Evolutionary conservation across 371 early-diverging fungal species (phyloP), one percentile per base, ranked within the genome.

Genomic region (Umbelopsis sp.): DNA sequence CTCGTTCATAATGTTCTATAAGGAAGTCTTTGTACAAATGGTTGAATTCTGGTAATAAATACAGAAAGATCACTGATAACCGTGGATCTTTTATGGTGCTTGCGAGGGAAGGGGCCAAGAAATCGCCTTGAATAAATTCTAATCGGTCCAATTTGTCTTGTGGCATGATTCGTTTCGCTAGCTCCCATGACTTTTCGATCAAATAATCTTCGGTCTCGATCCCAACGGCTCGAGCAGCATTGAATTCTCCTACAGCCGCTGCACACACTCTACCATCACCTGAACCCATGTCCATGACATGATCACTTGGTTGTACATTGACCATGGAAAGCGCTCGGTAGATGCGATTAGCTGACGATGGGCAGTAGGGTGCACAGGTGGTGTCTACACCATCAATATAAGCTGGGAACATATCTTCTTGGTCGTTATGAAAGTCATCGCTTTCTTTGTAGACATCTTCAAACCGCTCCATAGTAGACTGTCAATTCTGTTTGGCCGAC

Each of bases 191-290:
- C 62, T 69, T 67, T 9, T 80, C 77, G 20, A 87, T 80, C 25
- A 87, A 73, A 32, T 76, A 72, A 8, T 69, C 69, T 24, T 88
- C 88, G n/a, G 79, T 81, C 63, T 89, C 88, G 37, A 89, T 81
- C 0, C 89, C 89, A 7, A 84, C 69, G 9, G 87, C 89, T 38
- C 72, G 68, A 46, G 72, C 50, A 6, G 80, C 86, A 9, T 78
- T 70, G 57, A 79, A 86, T 29, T 82, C 81, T 12, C 76, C 50
- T 1, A 81, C 83, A 1, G 89, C 87, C 16, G 85, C 86, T 44
- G 80, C 82, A 14, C 87, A 85, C 57, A 89, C 83, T 22, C 89
- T 78, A 4, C 89, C 89, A 69, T 89, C 89, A 16, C 89, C 89
- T 57, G 87, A 88, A 14, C 89, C 89, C n/a, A 89, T 74, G 71